Percentiles rank a stretch among this genome's conserved stretches.
phyloP scores from a whole-genome alignment of 2,329 filamentous ascomycete genomes.

The Pseudogymnoascus sp. region DNA sequence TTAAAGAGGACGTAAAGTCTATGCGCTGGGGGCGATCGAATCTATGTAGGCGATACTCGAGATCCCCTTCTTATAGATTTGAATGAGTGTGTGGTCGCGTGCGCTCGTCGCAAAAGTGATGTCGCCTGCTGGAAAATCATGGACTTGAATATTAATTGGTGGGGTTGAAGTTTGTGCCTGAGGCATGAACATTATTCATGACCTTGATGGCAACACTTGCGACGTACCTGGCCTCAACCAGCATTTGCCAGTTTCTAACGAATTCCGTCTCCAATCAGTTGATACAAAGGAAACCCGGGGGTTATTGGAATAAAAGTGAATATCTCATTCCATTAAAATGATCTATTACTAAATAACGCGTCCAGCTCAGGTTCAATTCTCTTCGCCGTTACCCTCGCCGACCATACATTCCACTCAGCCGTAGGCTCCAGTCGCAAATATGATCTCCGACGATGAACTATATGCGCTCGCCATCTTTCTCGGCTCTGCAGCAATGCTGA shows the following conservation, averaged over 20 bases:
- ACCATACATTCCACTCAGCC: not conserved
- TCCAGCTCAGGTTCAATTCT: slow-evolving; percentile 2
- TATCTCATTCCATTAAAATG: not conserved
- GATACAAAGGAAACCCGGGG: not conserved
- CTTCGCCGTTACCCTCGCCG: not conserved
- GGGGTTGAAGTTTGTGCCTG: slow-evolving; percentile 6
- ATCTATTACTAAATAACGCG: not conserved
- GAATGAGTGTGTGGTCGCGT: slow-evolving; percentile 9
- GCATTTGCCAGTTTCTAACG: not conserved
- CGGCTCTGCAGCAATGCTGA: slow-evolving; percentile 78
- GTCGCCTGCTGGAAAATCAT: slow-evolving; percentile 11
- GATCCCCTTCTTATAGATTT: slow-evolving; percentile 9
- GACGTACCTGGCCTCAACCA: slow-evolving; percentile 9
- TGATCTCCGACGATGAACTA: slow-evolving; percentile 92
- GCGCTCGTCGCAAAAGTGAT: slow-evolving; percentile 6
- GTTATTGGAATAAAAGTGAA: not conserved
- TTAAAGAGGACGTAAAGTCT: not conserved
- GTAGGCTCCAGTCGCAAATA: slow-evolving; percentile 38
- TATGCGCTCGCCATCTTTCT: slow-evolving; percentile 91
- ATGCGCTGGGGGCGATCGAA: slow-evolving; percentile 1
- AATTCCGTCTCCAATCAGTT: not conserved
- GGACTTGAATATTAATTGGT: slow-evolving; percentile 11
- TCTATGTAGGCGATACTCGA: slow-evolving; percentile 2
- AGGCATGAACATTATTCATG: not conserved
- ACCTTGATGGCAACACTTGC: slow-evolving; percentile 7